Conservation (phyloP, 1,139 yeast genomes). For the Hyphopichia buzzinii region DNA sequence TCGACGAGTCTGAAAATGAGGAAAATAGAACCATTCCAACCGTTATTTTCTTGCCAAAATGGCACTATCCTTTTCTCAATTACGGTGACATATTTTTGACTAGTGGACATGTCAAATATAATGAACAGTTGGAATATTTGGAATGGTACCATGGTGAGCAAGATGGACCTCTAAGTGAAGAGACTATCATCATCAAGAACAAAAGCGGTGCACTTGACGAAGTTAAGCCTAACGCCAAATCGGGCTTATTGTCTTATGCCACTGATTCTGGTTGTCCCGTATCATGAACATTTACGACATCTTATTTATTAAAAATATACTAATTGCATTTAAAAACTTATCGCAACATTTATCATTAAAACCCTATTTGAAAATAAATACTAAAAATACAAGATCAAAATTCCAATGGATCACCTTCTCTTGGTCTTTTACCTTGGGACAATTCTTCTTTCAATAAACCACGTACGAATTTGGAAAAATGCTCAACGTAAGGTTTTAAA, state of each 20-base stretch:
- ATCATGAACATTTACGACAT: slow-evolving; percentile 9
- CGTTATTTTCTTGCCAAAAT: slow-evolving; percentile 62
- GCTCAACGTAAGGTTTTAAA: slow-evolving; percentile 71
- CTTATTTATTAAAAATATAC: neutral
- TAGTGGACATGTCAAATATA: slow-evolving; percentile 56
- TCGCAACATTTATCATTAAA: neutral
- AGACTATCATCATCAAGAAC: slow-evolving; percentile 39
- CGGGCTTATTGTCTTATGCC: slow-evolving; percentile 11
- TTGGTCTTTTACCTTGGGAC: slow-evolving; percentile 44
- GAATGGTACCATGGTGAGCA: slow-evolving; percentile 63
- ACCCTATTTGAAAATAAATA: too few species aligned
- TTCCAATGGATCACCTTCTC: slow-evolving; percentile 33
- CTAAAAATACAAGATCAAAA: slow-evolving; percentile 16
- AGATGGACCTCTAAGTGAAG: slow-evolving; percentile 12
- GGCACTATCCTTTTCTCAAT: slow-evolving; percentile 58
- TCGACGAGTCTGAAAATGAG: slow-evolving; percentile 12
- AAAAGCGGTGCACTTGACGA: slow-evolving; percentile 37
- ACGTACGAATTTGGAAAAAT: slow-evolving; percentile 64
- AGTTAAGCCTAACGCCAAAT: slow-evolving; percentile 18
- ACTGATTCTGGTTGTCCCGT: slow-evolving; percentile 19
- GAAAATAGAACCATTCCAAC: slow-evolving; percentile 38
- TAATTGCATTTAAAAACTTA: too few species aligned
- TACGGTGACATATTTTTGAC: slow-evolving; percentile 45
- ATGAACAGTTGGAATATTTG: slow-evolving; percentile 51
- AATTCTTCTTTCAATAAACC: slow-evolving; percentile 57